These are phyloP conservation scores for Sisymbrium altissimum DNA, from an alignment of 345 rosid species.

Conservation along the genomic window DNA sequence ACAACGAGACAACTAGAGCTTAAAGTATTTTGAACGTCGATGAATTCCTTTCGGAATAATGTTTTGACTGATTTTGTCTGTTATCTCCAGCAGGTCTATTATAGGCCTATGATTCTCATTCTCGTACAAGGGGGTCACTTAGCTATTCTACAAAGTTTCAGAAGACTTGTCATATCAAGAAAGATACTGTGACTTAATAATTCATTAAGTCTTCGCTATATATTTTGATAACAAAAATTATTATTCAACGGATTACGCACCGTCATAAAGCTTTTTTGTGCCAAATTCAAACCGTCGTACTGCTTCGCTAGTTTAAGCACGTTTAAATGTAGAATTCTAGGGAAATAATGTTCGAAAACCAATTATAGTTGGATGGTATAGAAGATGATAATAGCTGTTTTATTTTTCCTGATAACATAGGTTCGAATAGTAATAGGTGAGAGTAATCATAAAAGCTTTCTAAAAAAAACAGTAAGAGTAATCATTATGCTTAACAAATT, in stretches of 20 bases:
- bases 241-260: not conserved
- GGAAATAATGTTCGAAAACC: not conserved
- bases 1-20: not conserved
- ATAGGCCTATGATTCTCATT: not conserved
- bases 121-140: constrained; percentile 1
- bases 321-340: not conserved
- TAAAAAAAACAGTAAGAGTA: not conserved
- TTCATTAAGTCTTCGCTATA: not conserved
- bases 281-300: not conserved
- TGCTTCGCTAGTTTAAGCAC: not conserved
- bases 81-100: not conserved
- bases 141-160: not conserved
- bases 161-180: not conserved
- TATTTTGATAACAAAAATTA: not conserved
- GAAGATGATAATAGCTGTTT: not conserved
- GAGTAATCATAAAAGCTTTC: not conserved
- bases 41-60: not conserved
- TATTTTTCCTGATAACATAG: not conserved
- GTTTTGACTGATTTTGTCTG: constrained; percentile 10
- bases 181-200: not conserved
- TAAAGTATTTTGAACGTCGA: not conserved
- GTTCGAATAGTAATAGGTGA: not conserved
- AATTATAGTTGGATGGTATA: not conserved
- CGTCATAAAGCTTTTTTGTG: not conserved
- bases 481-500: not conserved